Evolutionary conservation across 1,284 basidiomycete species (phyloP).

Genomic region (Cryptococcus sp.): DNA sequence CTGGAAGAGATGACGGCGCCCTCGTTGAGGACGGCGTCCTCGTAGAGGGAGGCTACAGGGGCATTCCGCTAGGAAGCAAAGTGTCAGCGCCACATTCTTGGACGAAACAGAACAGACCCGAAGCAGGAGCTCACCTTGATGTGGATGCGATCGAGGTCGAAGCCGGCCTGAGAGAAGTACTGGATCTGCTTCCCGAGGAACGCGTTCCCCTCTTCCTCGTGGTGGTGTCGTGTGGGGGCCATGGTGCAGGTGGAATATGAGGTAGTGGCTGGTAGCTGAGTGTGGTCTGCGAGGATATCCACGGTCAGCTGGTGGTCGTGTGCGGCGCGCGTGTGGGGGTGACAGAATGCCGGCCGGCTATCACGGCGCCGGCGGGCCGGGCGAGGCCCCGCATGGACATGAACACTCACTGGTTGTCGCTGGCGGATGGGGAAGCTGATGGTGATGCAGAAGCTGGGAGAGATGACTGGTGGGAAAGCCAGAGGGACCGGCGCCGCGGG

Average conservation of each 20-base stretch:
- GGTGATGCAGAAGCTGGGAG: not conserved
- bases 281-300: not conserved
- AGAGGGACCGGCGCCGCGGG: too few species aligned
- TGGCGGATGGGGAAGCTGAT: too few species aligned
- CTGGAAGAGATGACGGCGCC: slow-evolving; percentile 95
- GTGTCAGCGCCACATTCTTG: not conserved
- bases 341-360: not conserved
- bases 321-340: too few species aligned
- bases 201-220: slow-evolving; percentile 42
- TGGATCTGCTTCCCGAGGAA: slow-evolving; percentile 87
- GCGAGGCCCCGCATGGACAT: not conserved
- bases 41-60: slow-evolving; percentile 90
- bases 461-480: too few species aligned
- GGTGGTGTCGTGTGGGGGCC: slow-evolving; percentile 27
- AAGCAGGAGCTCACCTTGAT: slow-evolving; percentile 46
- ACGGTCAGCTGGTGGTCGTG: too few species aligned
- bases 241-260: slow-evolving; percentile 20
- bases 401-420: not conserved
- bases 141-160: slow-evolving; percentile 71
- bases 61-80: slow-evolving; percentile 98
- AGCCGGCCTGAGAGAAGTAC: slow-evolving; percentile 98
- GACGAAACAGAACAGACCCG: not conserved
- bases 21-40: slow-evolving; percentile 97
- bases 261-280: not conserved
- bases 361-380: too few species aligned